Base-by-base conservation (phyloP, 192 early-diverging fungal species). In the Coemansia sp. region DNA sequence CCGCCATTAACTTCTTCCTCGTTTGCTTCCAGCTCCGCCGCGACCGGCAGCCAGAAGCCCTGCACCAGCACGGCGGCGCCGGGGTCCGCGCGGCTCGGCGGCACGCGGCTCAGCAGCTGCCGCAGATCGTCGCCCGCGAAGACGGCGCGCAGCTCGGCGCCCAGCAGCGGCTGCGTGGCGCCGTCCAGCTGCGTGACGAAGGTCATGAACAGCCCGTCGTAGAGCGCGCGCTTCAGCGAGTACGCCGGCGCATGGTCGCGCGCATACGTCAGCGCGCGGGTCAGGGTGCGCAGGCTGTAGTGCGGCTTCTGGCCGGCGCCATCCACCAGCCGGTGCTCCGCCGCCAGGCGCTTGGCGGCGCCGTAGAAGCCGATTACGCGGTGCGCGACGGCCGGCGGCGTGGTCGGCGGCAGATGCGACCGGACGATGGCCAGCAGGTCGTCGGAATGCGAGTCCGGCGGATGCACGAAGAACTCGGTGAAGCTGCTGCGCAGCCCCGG, bases 201-300 rank as follows among this genome's bases (percentile, higher is more conserved):
- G 1, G 95, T 98, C 96, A 99, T 98, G 52, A 74, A 87, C 63
- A 94, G 89, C 4, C 96, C 96, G 85, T 99, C 98, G 68, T 92
- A 94, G 11, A 98, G 81, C 26, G 91, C 90, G 45, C 98, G 88
- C 41, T 88, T 79, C 26, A 99, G 58, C 16, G 92, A 90, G 75
- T 95, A 99, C 3, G 85, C 88, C 8, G 84, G 65, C 6, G 88
- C 84, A 50, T 91, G 87, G 49, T 90, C 86, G 37, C 87, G 79
- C 4, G 87, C 89, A 82, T 90, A 98, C n/a, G 87, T 88, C 47
- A 99, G 79, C 1, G 93, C 90, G 44, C 98, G 87, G 7, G 96
- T 87, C 32, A 99, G 79, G 6, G 95, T 98, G 52, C 98, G 90
- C 87, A 99, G 86, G 63, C 90, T 94, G 73, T 95, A 94, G 74